Conservation (phyloP, 441 rosid genomes). For the Rhodomyrtus psidioides region DNA sequence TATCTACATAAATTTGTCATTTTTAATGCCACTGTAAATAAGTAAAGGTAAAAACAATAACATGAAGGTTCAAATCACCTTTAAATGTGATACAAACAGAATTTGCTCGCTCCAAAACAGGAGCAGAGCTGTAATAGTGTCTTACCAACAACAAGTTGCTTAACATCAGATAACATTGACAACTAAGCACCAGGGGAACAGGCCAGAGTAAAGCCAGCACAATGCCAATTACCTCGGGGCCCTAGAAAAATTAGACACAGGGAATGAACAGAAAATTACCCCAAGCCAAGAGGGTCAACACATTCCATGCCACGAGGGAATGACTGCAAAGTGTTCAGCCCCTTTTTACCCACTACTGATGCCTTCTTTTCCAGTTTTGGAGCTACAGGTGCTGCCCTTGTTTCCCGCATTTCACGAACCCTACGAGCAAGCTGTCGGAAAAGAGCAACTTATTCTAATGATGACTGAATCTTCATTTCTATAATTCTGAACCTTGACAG, state of each 20-base stretch:
- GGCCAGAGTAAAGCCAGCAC: background rate
- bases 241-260: background rate
- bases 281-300: conserved; percentile 87
- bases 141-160: background rate
- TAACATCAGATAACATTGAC: background rate
- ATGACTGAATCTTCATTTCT: background rate
- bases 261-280: conserved; percentile 43
- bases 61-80: background rate
- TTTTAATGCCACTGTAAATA: background rate
- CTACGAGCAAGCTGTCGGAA: conserved; percentile 73
- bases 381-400: conserved; percentile 74
- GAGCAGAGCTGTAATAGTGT: background rate
- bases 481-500: background rate
- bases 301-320: conserved; percentile 97
- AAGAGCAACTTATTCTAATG: background rate
- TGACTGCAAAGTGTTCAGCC: conserved; percentile 58
- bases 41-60: background rate
- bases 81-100: background rate
- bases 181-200: background rate
- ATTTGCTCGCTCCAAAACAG: background rate
- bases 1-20: background rate
- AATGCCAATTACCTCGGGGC: background rate
- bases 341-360: conserved; percentile 37
- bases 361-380: conserved; percentile 62
- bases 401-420: conserved; percentile 94